These are phyloP conservation scores for Xanthoconium purpureum DNA, from an alignment of 768 basidiomycete species.

Conservation along the genomic window DNA sequence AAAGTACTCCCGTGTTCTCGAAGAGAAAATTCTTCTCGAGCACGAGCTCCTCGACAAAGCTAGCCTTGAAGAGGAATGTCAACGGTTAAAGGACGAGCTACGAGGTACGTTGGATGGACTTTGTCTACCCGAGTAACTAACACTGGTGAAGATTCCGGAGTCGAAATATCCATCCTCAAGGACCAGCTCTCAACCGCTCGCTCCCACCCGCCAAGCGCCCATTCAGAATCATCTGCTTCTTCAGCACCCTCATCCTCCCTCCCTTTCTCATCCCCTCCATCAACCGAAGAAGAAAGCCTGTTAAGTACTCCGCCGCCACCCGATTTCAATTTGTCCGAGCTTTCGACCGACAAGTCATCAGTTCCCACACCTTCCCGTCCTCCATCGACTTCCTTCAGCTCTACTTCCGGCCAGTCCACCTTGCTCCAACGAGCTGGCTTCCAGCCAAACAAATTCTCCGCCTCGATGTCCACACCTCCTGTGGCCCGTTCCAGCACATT, in stretches of 20 bases:
- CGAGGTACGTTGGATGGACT: constrained; percentile 63
- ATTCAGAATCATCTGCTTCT: constrained; percentile 26
- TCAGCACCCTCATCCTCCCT: constrained; percentile 33
- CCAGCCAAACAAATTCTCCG: constrained; percentile 40
- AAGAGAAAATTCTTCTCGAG: constrained; percentile 96
- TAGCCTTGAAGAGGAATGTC: constrained; percentile 83
- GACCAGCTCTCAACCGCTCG: constrained; percentile 58
- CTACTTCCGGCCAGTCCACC: constrained; percentile 41
- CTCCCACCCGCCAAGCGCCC: constrained; percentile 29
- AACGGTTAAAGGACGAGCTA: constrained; percentile 89
- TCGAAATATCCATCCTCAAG: constrained; percentile 78
- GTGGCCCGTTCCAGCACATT: constrained; percentile 58
- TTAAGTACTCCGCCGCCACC: constrained; percentile 56
- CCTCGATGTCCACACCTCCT: constrained; percentile 44
- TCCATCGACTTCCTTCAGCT: constrained; percentile 31
- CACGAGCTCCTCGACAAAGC: constrained; percentile 93
- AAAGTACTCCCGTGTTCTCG: constrained; percentile 85
- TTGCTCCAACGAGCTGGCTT: constrained; percentile 53
- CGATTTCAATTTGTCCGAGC: constrained; percentile 59
- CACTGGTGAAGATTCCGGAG: constrained; percentile 64
- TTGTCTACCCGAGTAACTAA: constrained; percentile 8
- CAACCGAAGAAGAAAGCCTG: constrained; percentile 54
- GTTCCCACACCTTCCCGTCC: constrained; percentile 33
- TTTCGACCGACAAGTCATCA: constrained; percentile 45
- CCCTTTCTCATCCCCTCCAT: constrained; percentile 30